Conservation (phyloP, 768 basidiomycete genomes). For the button mushroom (Agaricus bisporus) region DNA sequence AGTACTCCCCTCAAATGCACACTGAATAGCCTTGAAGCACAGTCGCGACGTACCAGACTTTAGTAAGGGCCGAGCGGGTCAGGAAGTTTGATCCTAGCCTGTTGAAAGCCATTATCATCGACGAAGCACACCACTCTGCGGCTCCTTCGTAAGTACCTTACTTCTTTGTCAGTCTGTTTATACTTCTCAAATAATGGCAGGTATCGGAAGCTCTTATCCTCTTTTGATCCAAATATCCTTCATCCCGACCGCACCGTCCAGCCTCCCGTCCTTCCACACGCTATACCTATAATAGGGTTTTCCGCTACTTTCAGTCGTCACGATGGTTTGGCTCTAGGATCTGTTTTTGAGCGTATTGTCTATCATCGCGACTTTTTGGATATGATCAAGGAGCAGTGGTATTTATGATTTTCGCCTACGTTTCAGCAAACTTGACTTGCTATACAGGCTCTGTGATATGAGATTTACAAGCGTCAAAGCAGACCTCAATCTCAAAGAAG, state of each 20-base stretch:
- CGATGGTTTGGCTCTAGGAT: slow-evolving; percentile 83
- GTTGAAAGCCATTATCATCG: slow-evolving; percentile 77
- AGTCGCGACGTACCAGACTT: slow-evolving; percentile 85
- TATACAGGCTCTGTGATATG: slow-evolving; percentile 71
- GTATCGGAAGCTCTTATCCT: slow-evolving; percentile 78
- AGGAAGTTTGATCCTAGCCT: slow-evolving; percentile 65
- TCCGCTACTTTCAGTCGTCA: slow-evolving; percentile 93
- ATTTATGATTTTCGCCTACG: slow-evolving; percentile 6
- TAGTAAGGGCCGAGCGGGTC: slow-evolving; percentile 56
- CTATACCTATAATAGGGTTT: slow-evolving; percentile 86
- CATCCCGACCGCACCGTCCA: slow-evolving; percentile 40
- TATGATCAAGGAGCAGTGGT: slow-evolving; percentile 94
- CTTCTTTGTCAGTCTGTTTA: not conserved
- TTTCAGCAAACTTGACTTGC: not conserved
- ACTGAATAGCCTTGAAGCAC: slow-evolving; percentile 41
- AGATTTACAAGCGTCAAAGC: slow-evolving; percentile 81
- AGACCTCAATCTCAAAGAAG: slow-evolving; percentile 59
- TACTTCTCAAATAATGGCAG: slow-evolving; percentile 22
- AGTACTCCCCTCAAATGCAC: not conserved
- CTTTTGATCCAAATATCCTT: slow-evolving; percentile 67
- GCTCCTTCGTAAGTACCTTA: slow-evolving; percentile 66
- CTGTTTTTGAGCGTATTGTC: slow-evolving; percentile 86
- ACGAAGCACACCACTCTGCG: slow-evolving; percentile 95
- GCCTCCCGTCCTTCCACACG: slow-evolving; percentile 33
- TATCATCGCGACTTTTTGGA: slow-evolving; percentile 88